Conservation (phyloP, 2,329 filamentous ascomycete genomes). For the Xylariaceae sp. region DNA sequence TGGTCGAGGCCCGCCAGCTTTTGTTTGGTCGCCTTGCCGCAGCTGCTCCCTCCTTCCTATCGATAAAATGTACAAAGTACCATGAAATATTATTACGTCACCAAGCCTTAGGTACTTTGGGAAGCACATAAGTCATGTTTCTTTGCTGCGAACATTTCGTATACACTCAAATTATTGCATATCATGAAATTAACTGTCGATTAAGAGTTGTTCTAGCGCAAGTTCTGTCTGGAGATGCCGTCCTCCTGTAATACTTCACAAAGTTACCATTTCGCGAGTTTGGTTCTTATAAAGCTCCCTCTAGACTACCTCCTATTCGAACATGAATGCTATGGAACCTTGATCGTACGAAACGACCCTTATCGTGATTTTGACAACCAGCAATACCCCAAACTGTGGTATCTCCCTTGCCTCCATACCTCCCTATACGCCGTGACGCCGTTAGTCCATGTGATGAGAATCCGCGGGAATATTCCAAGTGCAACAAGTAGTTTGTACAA, state of each 20-base stretch:
- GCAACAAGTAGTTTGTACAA: constrained; percentile 39
- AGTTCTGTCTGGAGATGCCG: constrained; percentile 4
- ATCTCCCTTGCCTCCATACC: constrained; percentile 33
- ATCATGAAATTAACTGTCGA: too few species aligned
- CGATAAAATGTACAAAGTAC: neutral
- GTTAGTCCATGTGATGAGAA: constrained; percentile 30
- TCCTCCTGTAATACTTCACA: constrained; percentile 14
- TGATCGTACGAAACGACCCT: constrained; percentile 13
- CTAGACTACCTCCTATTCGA: constrained; percentile 7
- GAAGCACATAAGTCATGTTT: too few species aligned
- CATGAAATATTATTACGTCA: too few species aligned
- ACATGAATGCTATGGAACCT: constrained; percentile 22
- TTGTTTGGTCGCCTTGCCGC: constrained; percentile 11
- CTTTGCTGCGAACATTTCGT: too few species aligned
- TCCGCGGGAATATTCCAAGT: constrained; percentile 29
- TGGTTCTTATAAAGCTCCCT: constrained; percentile 3
- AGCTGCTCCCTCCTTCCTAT: neutral
- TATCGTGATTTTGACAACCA: constrained; percentile 35
- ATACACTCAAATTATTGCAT: too few species aligned
- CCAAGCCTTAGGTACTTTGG: too few species aligned
- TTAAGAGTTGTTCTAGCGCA: constrained; percentile 1
- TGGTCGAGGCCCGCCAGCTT: constrained; percentile 14
- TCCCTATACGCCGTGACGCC: constrained; percentile 36
- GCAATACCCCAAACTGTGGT: constrained; percentile 38
- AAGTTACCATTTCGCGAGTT: constrained; percentile 6